Percentiles rank a stretch among this genome's conserved stretches.
phyloP scores from a whole-genome alignment of 805 yeast species.

The Sugiyamaella boreocaroliniensis region DNA sequence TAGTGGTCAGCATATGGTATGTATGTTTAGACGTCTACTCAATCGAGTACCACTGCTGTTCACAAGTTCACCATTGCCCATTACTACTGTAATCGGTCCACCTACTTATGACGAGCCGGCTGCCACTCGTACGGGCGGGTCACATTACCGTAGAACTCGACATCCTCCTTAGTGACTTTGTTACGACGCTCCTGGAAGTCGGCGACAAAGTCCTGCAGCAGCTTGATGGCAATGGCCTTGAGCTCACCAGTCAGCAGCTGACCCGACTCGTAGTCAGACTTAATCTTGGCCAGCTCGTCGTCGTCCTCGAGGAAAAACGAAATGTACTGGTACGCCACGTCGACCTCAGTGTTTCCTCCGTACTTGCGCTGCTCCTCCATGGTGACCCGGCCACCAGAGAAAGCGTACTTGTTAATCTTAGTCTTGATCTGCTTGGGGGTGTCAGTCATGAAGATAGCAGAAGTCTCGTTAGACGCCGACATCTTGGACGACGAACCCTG shows the following conservation, averaged over 20 bases:
- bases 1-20: too few relatives aligned
- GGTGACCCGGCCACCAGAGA: slow-evolving; percentile 86
- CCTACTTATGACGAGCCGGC: neutral
- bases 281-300: slow-evolving; percentile 55
- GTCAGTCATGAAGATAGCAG: slow-evolving; percentile 93
- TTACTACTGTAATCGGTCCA: neutral
- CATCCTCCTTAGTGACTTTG: slow-evolving; percentile 51
- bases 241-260: slow-evolving; percentile 86
- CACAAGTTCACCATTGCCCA: too few relatives aligned
- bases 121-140: slow-evolving; percentile 76
- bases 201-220: slow-evolving; percentile 69
- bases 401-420: slow-evolving; percentile 93
- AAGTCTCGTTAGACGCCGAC: slow-evolving; percentile 88
- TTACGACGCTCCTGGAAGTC: slow-evolving; percentile 77
- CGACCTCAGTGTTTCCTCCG: slow-evolving; percentile 94
- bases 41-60: too few relatives aligned
- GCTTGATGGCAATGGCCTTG: slow-evolving; percentile 78
- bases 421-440: slow-evolving; percentile 86
- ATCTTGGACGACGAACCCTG: slow-evolving; percentile 95
- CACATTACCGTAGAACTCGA: slow-evolving; percentile 59
- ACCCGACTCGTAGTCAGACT: slow-evolving; percentile 66
- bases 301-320: slow-evolving; percentile 89
- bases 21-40: too few relatives aligned
- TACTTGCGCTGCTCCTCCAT: slow-evolving; percentile 82
- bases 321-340: slow-evolving; percentile 89